Base-by-base conservation (phyloP, 495 filamentous ascomycete genomes). In the Daldinia loculata region DNA sequence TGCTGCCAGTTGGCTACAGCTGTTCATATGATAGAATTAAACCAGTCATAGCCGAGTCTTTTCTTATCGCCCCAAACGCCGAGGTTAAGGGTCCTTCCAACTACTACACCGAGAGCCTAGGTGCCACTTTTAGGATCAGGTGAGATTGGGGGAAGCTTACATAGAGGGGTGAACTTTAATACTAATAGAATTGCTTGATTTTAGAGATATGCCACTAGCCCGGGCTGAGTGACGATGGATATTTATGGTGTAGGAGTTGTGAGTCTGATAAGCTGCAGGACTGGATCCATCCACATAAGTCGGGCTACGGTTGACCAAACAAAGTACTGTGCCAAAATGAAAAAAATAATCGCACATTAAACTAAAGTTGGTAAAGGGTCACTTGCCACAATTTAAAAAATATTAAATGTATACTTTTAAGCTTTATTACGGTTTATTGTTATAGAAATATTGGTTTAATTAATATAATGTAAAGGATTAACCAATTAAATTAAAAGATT, bases 61-160 rank as follows among this genome's bases (percentile, higher is more conserved):
- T 19, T 29, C 6, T 19, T 56, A 30, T 29, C 6, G 8, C 26
- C 1, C 15, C 4, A 19, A 56, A 56, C 5, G 2, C 30, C 53
- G 53, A 30, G 26, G 55, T 26, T 66, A 34, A 39, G 27, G 56
- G 41, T 24, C 30, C 32, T 66, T 60, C 63, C 53, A 38, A 57
- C 41, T 66, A 43, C 63, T 38, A 66, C 55, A 66, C 63, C 55
- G 63, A 66, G 63, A 53, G n/a, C 27, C 22, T 32, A 19, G 14
- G 29, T 14, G 30, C 39, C 22, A 38, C 19, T 39, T 38, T 19
- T 8, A 56, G 38, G 22, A 59, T 41, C 55, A 43, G 19, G 19
- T 26, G 32, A 58, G 30, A 15, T 30, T 19, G 24, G 15, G 56
- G 9, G 26, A 65, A 29, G 19, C 12, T 39, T 57, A 57, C 19